Percentiles rank a stretch among this genome's conserved stretches.
phyloP scores from a whole-genome alignment of 192 early-diverging fungal genomes.

The Podila horticola region DNA sequence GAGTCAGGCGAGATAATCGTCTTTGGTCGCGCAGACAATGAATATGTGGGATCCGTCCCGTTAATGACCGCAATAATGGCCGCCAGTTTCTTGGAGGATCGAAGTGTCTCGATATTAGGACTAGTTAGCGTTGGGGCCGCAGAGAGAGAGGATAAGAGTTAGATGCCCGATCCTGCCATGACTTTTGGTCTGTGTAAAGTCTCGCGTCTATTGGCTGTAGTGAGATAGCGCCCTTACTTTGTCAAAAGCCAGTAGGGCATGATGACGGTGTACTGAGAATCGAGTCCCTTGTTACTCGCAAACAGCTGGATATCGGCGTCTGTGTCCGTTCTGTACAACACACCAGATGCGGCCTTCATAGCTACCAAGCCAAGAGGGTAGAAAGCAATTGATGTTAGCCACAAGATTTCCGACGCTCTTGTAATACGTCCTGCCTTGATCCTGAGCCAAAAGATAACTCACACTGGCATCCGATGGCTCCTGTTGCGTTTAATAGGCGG shows the following conservation, averaged over 20 bases:
- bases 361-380: constrained; percentile 29
- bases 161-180: too few relatives aligned
- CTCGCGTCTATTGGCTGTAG: too few relatives aligned
- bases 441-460: constrained; percentile 5
- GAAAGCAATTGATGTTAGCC: too few relatives aligned
- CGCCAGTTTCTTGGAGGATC: constrained; percentile 58
- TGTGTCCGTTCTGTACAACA: constrained; percentile 63
- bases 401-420: too few relatives aligned
- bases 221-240: constrained; percentile 41
- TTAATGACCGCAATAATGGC: constrained; percentile 66
- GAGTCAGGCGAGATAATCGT: constrained; percentile 63
- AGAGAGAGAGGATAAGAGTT: not conserved
- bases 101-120: constrained; percentile 55
- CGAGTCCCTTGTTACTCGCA: constrained; percentile 26
- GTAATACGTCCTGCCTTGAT: not conserved
- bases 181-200: too few relatives aligned
- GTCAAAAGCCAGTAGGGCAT: constrained; percentile 71
- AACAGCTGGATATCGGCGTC: constrained; percentile 63
- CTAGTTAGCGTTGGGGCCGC: constrained; percentile 30
- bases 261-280: constrained; percentile 65
- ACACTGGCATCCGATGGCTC: constrained; percentile 70
- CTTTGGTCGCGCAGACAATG: constrained; percentile 39
- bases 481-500: constrained; percentile 65
- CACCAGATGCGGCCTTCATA: constrained; percentile 56
- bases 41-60: constrained; percentile 42